Conservation (phyloP, 768 basidiomycete species). For the Lentinula lateritia region DNA sequence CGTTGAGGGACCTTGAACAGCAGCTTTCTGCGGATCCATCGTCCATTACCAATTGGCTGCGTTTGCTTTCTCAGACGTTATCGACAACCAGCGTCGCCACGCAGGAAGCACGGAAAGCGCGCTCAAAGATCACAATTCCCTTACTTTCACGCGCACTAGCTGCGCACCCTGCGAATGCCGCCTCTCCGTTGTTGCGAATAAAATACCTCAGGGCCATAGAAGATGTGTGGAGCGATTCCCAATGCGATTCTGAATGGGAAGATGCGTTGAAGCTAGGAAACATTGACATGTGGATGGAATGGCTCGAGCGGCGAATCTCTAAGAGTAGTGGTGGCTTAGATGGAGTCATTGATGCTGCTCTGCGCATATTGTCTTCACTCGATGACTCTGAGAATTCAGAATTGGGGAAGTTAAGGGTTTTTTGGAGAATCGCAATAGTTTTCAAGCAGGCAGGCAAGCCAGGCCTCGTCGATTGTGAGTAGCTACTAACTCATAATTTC, state of each 20-base stretch:
- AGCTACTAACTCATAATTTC: background rate
- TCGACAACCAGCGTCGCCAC: conserved; percentile 56
- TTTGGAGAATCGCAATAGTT: conserved; percentile 66
- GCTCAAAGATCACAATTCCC: conserved; percentile 66
- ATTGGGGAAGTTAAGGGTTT: conserved; percentile 47
- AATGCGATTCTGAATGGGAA: conserved; percentile 65
- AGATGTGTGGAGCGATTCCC: conserved; percentile 58
- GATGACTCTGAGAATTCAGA: conserved; percentile 39
- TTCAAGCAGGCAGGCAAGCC: conserved; percentile 62
- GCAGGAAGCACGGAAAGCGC: conserved; percentile 63
- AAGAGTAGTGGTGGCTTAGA: conserved; percentile 41
- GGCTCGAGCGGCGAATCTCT: conserved; percentile 72
- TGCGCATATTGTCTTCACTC: conserved; percentile 39
- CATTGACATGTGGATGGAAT: conserved; percentile 67
- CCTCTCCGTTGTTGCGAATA: conserved; percentile 48
- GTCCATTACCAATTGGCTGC: conserved; percentile 55
- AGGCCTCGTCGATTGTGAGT: conserved; percentile 10
- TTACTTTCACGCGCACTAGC: conserved; percentile 60
- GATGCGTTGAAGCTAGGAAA: conserved; percentile 48
- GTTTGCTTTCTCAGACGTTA: conserved; percentile 57
- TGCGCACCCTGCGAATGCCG: conserved; percentile 44
- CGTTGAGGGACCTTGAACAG: conserved; percentile 54
- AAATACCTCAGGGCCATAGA: conserved; percentile 69
- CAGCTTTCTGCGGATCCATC: conserved; percentile 44
- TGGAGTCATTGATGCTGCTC: conserved; percentile 46